Evolutionary conservation across 1,139 yeast genomes (phyloP).

Genomic region (Pichia sp.): DNA sequence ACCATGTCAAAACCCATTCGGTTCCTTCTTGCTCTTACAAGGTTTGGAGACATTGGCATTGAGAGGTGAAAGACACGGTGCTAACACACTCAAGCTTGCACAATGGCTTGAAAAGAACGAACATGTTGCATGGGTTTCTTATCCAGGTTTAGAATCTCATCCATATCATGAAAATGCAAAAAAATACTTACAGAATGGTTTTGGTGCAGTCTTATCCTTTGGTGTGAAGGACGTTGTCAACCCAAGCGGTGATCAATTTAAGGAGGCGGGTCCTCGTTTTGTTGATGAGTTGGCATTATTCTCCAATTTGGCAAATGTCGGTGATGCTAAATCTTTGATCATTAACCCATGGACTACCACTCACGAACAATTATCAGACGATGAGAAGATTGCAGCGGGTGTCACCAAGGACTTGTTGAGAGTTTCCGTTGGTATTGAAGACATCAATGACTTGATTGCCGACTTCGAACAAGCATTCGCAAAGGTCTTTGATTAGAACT

Average conservation of each 20-base stretch:
- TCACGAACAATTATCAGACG: constrained; percentile 81
- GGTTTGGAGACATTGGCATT: constrained; percentile 92
- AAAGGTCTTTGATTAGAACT: no score
- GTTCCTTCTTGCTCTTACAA: constrained; percentile 74
- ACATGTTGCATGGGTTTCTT: constrained; percentile 80
- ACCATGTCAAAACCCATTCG: constrained; percentile 84
- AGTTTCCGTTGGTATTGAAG: constrained; percentile 85
- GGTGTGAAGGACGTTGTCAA: constrained; percentile 67
- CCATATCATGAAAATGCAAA: constrained; percentile 75
- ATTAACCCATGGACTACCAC: constrained; percentile 96
- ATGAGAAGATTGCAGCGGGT: constrained; percentile 76
- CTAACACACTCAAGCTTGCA: constrained; percentile 79
- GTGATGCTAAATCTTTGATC: constrained; percentile 90
- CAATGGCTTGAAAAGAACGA: constrained; percentile 64
- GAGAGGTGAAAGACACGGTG: constrained; percentile 87
- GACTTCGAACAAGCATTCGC: constrained; percentile 80
- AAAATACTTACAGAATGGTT: constrained; percentile 71
- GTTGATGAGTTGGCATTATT: constrained; percentile 80
- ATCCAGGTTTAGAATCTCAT: constrained; percentile 84
- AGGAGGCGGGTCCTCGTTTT: constrained; percentile 71
- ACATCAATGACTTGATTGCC: constrained; percentile 77
- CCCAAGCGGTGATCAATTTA: constrained; percentile 42
- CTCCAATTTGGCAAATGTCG: constrained; percentile 91
- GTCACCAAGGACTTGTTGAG: constrained; percentile 84
- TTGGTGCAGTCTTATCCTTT: constrained; percentile 82